Base-by-base conservation (phyloP, 495 filamentous ascomycete genomes). In the Aspergillus funiculosus region DNA sequence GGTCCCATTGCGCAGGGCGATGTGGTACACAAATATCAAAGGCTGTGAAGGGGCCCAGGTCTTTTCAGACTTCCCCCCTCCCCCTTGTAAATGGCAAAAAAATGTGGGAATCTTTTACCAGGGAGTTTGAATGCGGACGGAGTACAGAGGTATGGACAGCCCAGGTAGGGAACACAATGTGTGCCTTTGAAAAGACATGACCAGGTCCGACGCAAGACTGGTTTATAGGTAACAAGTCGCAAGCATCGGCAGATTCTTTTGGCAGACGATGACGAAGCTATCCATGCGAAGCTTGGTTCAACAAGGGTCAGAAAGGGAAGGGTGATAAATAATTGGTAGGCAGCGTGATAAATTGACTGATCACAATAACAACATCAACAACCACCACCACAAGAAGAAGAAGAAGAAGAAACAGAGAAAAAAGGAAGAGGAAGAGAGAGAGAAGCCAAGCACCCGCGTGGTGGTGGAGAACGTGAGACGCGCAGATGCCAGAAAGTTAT, bases 181-280 rank as follows among this genome's bases (percentile, higher is more conserved):
- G 55, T 58, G 45, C 39, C 46, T 60, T 54, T 48, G 54, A 57
- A 57, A 61, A 58, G 58, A 63, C 59, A 63, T 65, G 59, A 56
- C 62, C 58, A 53, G 50, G 48, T 38, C 37, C 32, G 21, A 25
- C 28, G 27, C 35, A 25, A 39, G 18, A 13, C 6, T 39, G 32
- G 10, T 29, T 48, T 21, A 48, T 34, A 28, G 13, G 46, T 21
- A 26, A 39, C 37, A 30, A 48, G 35, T 41, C 37, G 37, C 37
- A 41, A 18, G 44, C 47, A 50, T 47, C 27, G 49, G 32, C 38
- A 39, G 34, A 34, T 44, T 48, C 42, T 30, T 32, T 39, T 17
- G 37, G 39, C n/a, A n/a, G n/a, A n/a, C 46, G 20, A 27, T 26
- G 43, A 34, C 31, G 35, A 41, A 17, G 51, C 42, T 41, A 36